Evolutionary conservation across 768 basidiomycete genomes (phyloP).

Genomic region (Boletellus ananas): DNA sequence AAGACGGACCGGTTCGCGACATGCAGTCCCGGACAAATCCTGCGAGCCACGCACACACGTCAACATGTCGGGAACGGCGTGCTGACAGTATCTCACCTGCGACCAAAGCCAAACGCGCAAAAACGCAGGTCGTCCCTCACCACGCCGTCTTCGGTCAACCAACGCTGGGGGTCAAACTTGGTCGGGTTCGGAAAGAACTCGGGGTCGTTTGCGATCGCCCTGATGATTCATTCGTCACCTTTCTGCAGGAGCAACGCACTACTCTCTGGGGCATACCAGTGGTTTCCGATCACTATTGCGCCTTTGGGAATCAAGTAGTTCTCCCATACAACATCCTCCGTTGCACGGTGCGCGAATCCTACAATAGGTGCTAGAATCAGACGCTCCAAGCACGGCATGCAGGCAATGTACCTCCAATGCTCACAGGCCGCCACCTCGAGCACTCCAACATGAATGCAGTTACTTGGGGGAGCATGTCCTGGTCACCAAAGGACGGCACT

Average conservation of each 20-base stretch:
- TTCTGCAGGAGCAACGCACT: too few relatives aligned
- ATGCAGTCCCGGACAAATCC: slow-evolving; percentile 35
- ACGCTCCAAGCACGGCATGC: background rate
- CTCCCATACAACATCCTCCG: slow-evolving; percentile 46
- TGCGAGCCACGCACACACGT: background rate
- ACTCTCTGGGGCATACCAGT: slow-evolving; percentile 19
- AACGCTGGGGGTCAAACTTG: slow-evolving; percentile 50
- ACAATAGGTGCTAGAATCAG: slow-evolving; percentile 19
- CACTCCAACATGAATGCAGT: slow-evolving; percentile 36
- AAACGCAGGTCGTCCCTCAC: slow-evolving; percentile 27
- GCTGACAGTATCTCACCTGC: slow-evolving; percentile 10
- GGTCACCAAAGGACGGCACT: slow-evolving; percentile 39
- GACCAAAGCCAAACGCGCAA: slow-evolving; percentile 36
- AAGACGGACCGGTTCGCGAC: slow-evolving; percentile 45
- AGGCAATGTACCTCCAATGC: slow-evolving; percentile 19
- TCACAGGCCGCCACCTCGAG: slow-evolving; percentile 38
- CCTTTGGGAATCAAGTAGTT: slow-evolving; percentile 40
- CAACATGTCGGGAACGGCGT: too few relatives aligned
- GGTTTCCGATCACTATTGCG: slow-evolving; percentile 36
- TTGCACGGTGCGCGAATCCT: slow-evolving; percentile 61
- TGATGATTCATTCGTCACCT: background rate
- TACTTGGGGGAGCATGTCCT: slow-evolving; percentile 32
- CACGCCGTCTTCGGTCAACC: slow-evolving; percentile 34
- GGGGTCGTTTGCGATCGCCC: slow-evolving; percentile 50
- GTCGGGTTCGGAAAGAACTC: slow-evolving; percentile 52